Evolutionary conservation across 2,329 filamentous ascomycete genomes (phyloP).

Genomic region (Arachnopeziza araneosa): DNA sequence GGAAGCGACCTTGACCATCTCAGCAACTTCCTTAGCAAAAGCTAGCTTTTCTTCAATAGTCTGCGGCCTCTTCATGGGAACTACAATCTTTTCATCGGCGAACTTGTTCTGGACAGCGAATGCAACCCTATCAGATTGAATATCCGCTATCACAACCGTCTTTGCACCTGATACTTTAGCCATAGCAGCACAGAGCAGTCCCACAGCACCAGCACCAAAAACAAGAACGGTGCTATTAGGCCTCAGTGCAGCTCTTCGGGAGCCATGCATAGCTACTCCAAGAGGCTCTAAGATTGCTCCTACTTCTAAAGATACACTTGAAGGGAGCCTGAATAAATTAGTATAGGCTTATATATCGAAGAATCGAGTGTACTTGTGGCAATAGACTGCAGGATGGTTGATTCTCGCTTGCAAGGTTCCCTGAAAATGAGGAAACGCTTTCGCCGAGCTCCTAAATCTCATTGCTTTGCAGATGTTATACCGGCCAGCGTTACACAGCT

Average conservation of each 20-base stretch:
- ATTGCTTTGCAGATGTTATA: slow-evolving; percentile 84
- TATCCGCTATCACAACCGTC: slow-evolving; percentile 89
- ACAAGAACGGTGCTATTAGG: slow-evolving; percentile 81
- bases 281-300: slow-evolving; percentile 89
- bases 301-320: slow-evolving; percentile 81
- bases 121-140: slow-evolving; percentile 77
- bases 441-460: slow-evolving; percentile 32
- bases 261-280: slow-evolving; percentile 79
- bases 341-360: not conserved
- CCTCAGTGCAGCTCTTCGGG: slow-evolving; percentile 72
- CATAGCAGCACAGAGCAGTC: slow-evolving; percentile 45
- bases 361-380: slow-evolving; percentile 62
- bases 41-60: slow-evolving; percentile 28
- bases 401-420: slow-evolving; percentile 39
- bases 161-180: slow-evolving; percentile 70
- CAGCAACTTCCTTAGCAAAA: slow-evolving; percentile 32
- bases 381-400: slow-evolving; percentile 93
- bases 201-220: slow-evolving; percentile 91
- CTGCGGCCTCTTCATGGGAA: slow-evolving; percentile 28
- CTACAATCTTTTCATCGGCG: slow-evolving; percentile 27
- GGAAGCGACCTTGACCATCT: slow-evolving; percentile 50
- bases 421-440: slow-evolving; percentile 32
- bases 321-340: slow-evolving; percentile 32
- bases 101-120: slow-evolving; percentile 54
- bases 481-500: slow-evolving; percentile 80